Evolutionary conservation across 2,329 filamentous ascomycete species (phyloP).

Genomic region (Hymenotorrendiella dingleyae): DNA sequence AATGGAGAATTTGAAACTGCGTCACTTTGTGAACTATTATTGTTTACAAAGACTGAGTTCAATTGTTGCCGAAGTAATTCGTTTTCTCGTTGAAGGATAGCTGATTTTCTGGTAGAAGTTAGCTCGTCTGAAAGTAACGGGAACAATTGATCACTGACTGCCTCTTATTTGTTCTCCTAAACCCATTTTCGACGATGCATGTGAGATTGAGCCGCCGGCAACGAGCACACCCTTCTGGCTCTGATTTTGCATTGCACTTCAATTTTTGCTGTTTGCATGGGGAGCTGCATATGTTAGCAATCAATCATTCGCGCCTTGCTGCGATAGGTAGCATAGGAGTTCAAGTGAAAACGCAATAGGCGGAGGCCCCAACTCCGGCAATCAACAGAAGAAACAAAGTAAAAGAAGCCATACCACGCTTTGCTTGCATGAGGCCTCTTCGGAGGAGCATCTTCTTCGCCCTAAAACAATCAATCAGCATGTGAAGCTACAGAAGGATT

Average conservation of each 20-base stretch:
- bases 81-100: conserved; percentile 11
- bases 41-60: conserved; percentile 2
- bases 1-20: conserved; percentile 5
- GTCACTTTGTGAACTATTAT: conserved; percentile 7
- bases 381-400: too few relatives aligned
- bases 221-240: conserved; percentile 9
- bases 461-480: too few relatives aligned
- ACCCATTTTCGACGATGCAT: conserved; percentile 11
- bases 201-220: conserved; percentile 7
- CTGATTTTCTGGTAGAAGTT: conserved; percentile 5
- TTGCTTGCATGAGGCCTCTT: conserved; percentile 11
- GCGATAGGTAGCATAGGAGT: too few relatives aligned
- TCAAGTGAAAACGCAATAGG: too few relatives aligned
- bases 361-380: too few relatives aligned
- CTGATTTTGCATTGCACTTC: conserved; percentile 11
- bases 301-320: too few relatives aligned
- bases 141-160: conserved; percentile 5
- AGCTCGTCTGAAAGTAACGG: neutral
- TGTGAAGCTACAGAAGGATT: too few relatives aligned
- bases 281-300: too few relatives aligned
- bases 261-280: conserved; percentile 15
- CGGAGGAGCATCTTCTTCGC: too few relatives aligned
- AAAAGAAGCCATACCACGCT: too few relatives aligned
- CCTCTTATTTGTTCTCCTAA: conserved; percentile 10
- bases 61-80: conserved; percentile 8